Evolutionary conservation across 805 yeast species (phyloP).

Genomic region (Candida lessepsii): DNA sequence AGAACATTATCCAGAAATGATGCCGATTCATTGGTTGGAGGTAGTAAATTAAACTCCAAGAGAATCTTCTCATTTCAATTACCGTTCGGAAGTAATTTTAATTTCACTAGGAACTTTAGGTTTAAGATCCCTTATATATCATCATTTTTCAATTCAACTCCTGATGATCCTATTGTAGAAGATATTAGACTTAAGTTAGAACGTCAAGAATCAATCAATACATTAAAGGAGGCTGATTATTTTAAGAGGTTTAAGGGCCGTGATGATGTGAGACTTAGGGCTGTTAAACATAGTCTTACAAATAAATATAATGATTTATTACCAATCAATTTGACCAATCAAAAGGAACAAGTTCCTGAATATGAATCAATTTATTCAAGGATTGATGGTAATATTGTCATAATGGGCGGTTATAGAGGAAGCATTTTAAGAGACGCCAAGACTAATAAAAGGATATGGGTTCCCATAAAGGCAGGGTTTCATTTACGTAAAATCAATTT

Average conservation of each 20-base stretch:
- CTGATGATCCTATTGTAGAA: slow-evolving; percentile 17
- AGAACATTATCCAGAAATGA: slow-evolving; percentile 19
- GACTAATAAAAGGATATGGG: slow-evolving; percentile 74
- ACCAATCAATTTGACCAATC: slow-evolving; percentile 22
- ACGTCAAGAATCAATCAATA: slow-evolving; percentile 57
- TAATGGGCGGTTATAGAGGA: slow-evolving; percentile 90
- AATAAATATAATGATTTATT: slow-evolving; percentile 46
- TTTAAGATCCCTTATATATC: slow-evolving; percentile 7
- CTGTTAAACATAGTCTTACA: slow-evolving; percentile 62
- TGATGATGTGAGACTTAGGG: slow-evolving; percentile 67
- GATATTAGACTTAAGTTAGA: slow-evolving; percentile 42
- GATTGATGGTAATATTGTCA: slow-evolving; percentile 73
- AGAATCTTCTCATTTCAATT: slow-evolving; percentile 56
- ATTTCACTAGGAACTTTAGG: slow-evolving; percentile 24
- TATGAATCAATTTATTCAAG: slow-evolving; percentile 52
- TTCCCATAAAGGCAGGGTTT: slow-evolving; percentile 83
- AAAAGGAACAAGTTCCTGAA: slow-evolving; percentile 24
- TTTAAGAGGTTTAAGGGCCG: slow-evolving; percentile 55
- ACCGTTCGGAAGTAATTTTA: slow-evolving; percentile 51
- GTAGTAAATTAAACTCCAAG: slow-evolving; percentile 36
- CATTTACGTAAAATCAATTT: slow-evolving; percentile 69
- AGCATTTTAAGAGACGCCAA: slow-evolving; percentile 64
- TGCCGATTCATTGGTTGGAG: slow-evolving; percentile 54
- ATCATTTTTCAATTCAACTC: slow-evolving; percentile 8
- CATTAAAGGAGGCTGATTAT: slow-evolving; percentile 60